phyloP scores from a whole-genome alignment of 2,329 filamentous ascomycete species.

The Claviceps arundinis region DNA sequence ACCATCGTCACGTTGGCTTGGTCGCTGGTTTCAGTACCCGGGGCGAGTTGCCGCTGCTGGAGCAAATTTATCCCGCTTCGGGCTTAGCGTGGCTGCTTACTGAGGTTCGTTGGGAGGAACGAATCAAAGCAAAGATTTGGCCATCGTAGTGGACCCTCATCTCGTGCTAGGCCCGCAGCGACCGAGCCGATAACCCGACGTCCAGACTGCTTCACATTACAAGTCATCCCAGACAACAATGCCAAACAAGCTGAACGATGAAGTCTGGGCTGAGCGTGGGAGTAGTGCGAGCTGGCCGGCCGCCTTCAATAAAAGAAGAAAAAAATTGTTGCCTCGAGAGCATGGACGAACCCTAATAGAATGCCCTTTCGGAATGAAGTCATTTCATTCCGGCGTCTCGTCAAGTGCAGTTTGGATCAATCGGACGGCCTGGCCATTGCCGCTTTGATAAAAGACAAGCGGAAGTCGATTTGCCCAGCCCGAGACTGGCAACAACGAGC shows the following conservation, averaged over 20 bases:
- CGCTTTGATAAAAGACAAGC: background rate
- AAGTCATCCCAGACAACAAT: background rate
- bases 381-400: background rate
- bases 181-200: too few species aligned
- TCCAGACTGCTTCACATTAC: background rate
- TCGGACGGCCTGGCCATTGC: background rate
- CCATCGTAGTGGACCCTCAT: background rate
- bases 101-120: background rate
- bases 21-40: slow-evolving; percentile 1
- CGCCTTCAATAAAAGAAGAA: background rate
- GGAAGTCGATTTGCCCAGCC: background rate
- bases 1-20: background rate
- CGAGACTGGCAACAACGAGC: background rate
- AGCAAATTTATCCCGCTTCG: background rate
- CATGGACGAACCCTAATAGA: background rate
- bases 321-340: background rate
- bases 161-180: background rate
- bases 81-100: background rate
- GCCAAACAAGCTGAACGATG: background rate
- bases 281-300: background rate
- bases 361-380: background rate
- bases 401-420: background rate
- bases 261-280: background rate
- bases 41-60: background rate
- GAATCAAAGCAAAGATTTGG: background rate